phyloP scores from a whole-genome alignment of 768 basidiomycete species.

The Phlebiopsis flavidoalba region DNA sequence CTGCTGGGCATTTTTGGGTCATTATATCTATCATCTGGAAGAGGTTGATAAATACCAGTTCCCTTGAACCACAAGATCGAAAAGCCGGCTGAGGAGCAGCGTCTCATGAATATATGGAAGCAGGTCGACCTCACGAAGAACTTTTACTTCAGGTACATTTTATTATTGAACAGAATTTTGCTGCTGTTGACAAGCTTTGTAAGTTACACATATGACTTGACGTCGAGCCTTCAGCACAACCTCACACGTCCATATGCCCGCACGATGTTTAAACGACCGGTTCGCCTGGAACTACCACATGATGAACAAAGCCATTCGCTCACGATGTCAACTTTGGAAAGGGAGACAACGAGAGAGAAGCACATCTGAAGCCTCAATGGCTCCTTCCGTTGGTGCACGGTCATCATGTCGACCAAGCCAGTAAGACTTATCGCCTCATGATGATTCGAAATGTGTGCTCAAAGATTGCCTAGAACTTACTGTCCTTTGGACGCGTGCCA shows the following conservation, averaged over 20 bases:
- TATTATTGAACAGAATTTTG: not conserved
- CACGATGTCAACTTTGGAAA: not conserved
- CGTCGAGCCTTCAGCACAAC: slow-evolving; percentile 93
- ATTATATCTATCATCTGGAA: slow-evolving; percentile 96
- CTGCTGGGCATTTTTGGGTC: slow-evolving; percentile 92
- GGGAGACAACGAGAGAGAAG: slow-evolving; percentile 28
- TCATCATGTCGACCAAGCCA: slow-evolving; percentile 96
- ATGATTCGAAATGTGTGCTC: not conserved
- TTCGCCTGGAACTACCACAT: slow-evolving; percentile 96
- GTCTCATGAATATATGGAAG: slow-evolving; percentile 86
- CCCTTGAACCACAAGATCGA: slow-evolving; percentile 80
- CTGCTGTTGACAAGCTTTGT: not conserved
- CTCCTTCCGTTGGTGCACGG: slow-evolving; percentile 90
- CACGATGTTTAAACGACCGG: slow-evolving; percentile 78
- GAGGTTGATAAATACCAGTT: slow-evolving; percentile 75
- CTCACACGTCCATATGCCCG: slow-evolving; percentile 54
- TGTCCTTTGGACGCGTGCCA: slow-evolving; percentile 80
- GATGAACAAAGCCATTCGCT: slow-evolving; percentile 61
- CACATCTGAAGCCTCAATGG: slow-evolving; percentile 62
- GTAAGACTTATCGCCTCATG: slow-evolving; percentile 42
- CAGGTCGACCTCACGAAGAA: slow-evolving; percentile 99
- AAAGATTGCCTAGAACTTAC: slow-evolving; percentile 68
- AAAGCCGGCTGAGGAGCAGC: slow-evolving; percentile 83
- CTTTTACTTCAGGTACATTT: slow-evolving; percentile 90
- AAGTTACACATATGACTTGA: slow-evolving; percentile 95